Evolutionary conservation across 768 basidiomycete genomes (phyloP), one percentile per base, ranked within the genome.

Genomic region (Lepiota venenata): DNA sequence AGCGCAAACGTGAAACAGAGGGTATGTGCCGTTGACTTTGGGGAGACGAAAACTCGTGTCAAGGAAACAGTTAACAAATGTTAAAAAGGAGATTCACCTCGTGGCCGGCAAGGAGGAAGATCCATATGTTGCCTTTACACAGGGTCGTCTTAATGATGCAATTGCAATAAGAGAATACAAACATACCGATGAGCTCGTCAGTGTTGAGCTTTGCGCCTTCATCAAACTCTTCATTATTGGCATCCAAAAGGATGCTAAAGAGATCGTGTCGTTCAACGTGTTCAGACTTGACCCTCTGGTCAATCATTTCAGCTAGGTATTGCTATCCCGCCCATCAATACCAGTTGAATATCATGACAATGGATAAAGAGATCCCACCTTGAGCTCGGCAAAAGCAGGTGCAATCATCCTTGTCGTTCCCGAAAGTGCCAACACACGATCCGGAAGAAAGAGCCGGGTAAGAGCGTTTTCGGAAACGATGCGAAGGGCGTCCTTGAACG

Each of bases 81-180:
- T 55, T 5, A 25, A 29, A 27, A 18, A 27, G 25, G 1, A 25
- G 25, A 53, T 63, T 14, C 49, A 80, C 80, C 69, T 83, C 83
- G 50, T 83, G 80, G 8, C 83, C 83, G 16, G 84, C 85, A 16
- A 86, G 61, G 8, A 84, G 60, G 55, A 77, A 77, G 15, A 77
- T 73, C 47, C 73, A 78, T n/a, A 76, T 70, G 60, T 78, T 78
- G n/a, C 72, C 76, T 71, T 43, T 44, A n/a, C 12, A 41, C 29
- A 16, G 27, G 37, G 41, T 20, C 29, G 25, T 21, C 25, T 50
- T 2, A 25, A 16, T 36, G 16, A 11, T 15, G 35, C 35, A 40
- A 39, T 36, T 22, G 10, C 21, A 20, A 43, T 4, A 36, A 15
- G n/a, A 21, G n/a, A n/a, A 21, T 11, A 1, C 41, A 25, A 18